Base-by-base conservation (phyloP, 495 filamentous ascomycete species). In the Cetradonia linearis region DNA sequence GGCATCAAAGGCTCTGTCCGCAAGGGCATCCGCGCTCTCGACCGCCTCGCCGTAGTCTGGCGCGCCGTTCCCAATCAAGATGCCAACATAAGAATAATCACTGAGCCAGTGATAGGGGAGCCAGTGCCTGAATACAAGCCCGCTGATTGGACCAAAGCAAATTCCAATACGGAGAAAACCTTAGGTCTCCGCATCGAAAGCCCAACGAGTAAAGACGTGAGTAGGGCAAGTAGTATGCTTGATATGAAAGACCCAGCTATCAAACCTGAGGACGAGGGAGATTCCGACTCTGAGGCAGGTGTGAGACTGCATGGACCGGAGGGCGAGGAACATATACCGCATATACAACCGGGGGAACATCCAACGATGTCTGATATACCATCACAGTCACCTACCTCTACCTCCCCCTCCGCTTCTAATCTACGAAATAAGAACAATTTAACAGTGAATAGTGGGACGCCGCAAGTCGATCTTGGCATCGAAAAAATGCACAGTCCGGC, bases 11-110 rank as follows among this genome's bases (percentile, higher is more conserved):
- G 93, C 1, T 89, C 84, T 7, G 79, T 73, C 36, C 79, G 81
- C 47, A 93, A 94, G 68, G 93, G 93, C 0, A 86, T 84, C 7
- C 77, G 83, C 42, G 89, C 89, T 1, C 80, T 94, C 3, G 92
- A 98, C 66, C 80, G 80, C 25, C 68, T 96, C n/a, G 83, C 89
- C 23, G 89, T 96, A 10, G 87, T 96, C 5, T 98, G 93, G 93
- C 77, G 76, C 47, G 71, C 69, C 27, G 59, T 69, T 23, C 67
- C 70, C 11, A 69, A 55, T 8, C 69, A 38, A 10, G 60, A 62
- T 2, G 56, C 59, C 3, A 48, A 65, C 10, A 75, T 75, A 18
- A 68, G 72, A 31, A 70, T 76, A 2, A 81, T 88, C 62, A 76
- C 71, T 9, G 76, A 85, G 67, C 84, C 86, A 0, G 72, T 77